These are phyloP conservation scores for Aspergillus thermomutatus DNA, from an alignment of 2,329 filamentous ascomycete species.

Conservation along the genomic window DNA sequence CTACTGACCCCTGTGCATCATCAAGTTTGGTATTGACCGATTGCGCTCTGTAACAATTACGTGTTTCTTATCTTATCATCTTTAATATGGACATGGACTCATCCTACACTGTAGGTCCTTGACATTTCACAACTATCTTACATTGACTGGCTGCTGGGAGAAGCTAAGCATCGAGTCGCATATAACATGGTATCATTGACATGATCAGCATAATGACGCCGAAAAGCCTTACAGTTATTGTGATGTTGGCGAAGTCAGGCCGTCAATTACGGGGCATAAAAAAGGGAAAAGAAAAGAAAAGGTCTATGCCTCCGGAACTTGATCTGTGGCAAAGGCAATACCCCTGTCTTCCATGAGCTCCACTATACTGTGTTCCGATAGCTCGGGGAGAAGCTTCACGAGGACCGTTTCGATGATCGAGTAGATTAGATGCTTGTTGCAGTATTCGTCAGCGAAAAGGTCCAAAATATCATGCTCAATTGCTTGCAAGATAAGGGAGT, in stretches of 20 bases:
- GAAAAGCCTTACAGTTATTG: neutral
- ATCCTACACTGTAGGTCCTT: neutral
- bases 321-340: constrained; percentile 19
- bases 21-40: neutral
- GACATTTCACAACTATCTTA: neutral
- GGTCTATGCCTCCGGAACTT: constrained; percentile 3
- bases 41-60: neutral
- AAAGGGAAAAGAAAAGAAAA: neutral
- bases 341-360: constrained; percentile 74
- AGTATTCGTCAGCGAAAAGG: constrained; percentile 75
- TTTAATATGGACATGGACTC: neutral
- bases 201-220: neutral
- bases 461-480: constrained; percentile 65
- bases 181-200: neutral
- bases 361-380: constrained; percentile 66
- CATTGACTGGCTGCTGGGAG: neutral
- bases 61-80: neutral
- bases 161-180: neutral
- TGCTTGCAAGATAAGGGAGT: constrained; percentile 53
- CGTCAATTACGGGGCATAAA: neutral
- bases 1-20: neutral
- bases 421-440: constrained; percentile 91
- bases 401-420: constrained; percentile 75
- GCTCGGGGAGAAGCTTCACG: constrained; percentile 79
- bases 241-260: neutral